Conservation (phyloP, 1,139 yeast species). For the Candida gigantensis region DNA sequence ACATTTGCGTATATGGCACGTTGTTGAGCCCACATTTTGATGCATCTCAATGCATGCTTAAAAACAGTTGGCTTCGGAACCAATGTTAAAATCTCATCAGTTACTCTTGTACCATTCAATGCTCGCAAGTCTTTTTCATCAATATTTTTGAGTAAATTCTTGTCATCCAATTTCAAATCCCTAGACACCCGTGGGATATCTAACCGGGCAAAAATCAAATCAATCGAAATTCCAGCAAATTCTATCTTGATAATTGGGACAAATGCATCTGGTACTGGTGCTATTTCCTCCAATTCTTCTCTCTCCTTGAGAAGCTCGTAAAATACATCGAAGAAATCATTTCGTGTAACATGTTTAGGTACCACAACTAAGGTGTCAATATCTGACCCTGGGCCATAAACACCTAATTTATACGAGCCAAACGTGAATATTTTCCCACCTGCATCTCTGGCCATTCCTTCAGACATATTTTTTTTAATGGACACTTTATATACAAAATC, state of each 20-base stretch:
- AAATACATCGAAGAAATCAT: conserved; percentile 84
- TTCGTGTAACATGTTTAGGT: conserved; percentile 92
- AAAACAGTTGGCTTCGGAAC: conserved; percentile 95
- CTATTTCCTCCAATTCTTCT: conserved; percentile 83
- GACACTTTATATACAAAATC: conserved; percentile 86
- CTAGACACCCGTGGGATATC: conserved; percentile 81
- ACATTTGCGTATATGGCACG: conserved; percentile 93
- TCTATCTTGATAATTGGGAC: conserved; percentile 93
- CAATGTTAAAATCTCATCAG: conserved; percentile 84
- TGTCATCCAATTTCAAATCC: conserved; percentile 75
- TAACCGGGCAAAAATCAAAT: conserved; percentile 79
- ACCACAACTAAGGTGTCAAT: conserved; percentile 94
- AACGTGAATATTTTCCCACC: conserved; percentile 96
- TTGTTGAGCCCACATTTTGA: conserved; percentile 95
- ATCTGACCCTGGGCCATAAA: conserved; percentile 98
- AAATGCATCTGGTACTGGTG: conserved; percentile 93
- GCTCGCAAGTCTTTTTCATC: conserved; percentile 91
- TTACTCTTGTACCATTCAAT: conserved; percentile 93
- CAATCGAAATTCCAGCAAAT: conserved; percentile 86
- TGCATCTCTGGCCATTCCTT: conserved; percentile 95
- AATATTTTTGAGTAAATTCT: conserved; percentile 76
- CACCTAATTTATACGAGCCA: conserved; percentile 94
- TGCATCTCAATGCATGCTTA: conserved; percentile 88
- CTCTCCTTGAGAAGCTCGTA: conserved; percentile 64
- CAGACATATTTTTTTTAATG: conserved; percentile 83